These are phyloP conservation scores for Dipteronia sinensis DNA, from an alignment of 345 rosid genomes.

Conservation along the genomic window DNA sequence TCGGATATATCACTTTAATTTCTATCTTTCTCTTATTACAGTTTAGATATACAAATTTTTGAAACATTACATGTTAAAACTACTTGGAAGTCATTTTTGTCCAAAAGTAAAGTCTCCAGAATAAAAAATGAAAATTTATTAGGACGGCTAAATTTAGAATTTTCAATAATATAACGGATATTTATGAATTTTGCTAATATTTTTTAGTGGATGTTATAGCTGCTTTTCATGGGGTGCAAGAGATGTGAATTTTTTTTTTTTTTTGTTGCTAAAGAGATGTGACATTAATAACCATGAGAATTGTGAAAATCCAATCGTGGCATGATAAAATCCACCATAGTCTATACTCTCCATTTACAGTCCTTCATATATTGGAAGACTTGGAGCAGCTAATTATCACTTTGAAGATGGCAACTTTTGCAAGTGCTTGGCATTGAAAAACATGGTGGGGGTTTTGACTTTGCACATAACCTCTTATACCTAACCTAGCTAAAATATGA, in stretches of 20 bases:
- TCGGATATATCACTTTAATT: no score
- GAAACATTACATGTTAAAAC: no score
- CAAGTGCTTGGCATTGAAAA: conserved; percentile 27
- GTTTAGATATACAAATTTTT: no score
- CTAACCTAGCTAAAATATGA: background rate
- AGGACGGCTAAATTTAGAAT: no score
- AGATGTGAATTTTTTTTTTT: background rate
- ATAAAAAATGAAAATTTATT: no score
- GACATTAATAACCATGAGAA: background rate
- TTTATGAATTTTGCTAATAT: no score
- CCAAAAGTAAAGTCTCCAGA: no score
- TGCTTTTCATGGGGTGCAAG: background rate
- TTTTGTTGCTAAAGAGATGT: background rate
- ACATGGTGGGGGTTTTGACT: conserved; percentile 29
- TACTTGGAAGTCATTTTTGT: no score
- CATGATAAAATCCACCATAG: conserved; percentile 21
- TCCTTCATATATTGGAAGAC: conserved; percentile 16
- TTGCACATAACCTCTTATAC: background rate
- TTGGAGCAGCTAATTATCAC: conserved; percentile 11
- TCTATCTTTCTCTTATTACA: no score
- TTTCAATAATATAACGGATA: no score
- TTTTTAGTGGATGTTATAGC: no score
- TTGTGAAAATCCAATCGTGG: background rate
- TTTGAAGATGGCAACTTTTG: conserved; percentile 17
- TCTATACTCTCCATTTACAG: background rate